A percentile compares a stretch with the other conserved stretches of the same genome.
Conservation (phyloP, 805 yeast genomes). For the Ogataea polymorpha region DNA sequence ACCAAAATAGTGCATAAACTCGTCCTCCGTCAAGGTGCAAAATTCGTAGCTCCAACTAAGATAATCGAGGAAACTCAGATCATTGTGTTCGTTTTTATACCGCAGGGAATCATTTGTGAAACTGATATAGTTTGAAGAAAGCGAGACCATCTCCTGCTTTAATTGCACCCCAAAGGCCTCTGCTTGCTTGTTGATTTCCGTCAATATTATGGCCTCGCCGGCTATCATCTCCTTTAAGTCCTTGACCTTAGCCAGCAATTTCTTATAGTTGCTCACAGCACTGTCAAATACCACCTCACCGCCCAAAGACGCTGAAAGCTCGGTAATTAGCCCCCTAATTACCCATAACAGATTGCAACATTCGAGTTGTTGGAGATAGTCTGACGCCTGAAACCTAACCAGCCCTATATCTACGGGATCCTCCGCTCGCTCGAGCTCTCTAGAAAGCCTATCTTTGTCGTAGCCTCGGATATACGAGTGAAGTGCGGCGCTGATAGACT, state of each 20-base stretch:
- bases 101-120: neutral
- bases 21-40: slow-evolving; percentile 4
- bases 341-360: slow-evolving; percentile 32
- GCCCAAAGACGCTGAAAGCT: slow-evolving; percentile 17
- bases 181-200: slow-evolving; percentile 14
- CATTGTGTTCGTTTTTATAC: slow-evolving; percentile 1
- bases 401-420: neutral
- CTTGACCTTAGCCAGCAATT: slow-evolving; percentile 14
- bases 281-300: slow-evolving; percentile 14
- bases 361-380: slow-evolving; percentile 27
- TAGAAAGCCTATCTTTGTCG: slow-evolving; percentile 11
- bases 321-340: slow-evolving; percentile 29
- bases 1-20: slow-evolving; percentile 16
- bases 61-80: slow-evolving; percentile 2
- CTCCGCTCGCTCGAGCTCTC: slow-evolving; percentile 8
- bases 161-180: slow-evolving; percentile 7
- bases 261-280: slow-evolving; percentile 14
- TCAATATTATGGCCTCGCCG: slow-evolving; percentile 12
- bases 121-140: neutral
- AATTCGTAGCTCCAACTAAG: slow-evolving; percentile 4
- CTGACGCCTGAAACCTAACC: slow-evolving; percentile 14
- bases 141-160: neutral
- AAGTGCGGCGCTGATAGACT: slow-evolving; percentile 3
- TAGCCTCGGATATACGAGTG: slow-evolving; percentile 11
- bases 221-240: slow-evolving; percentile 1